Evolutionary conservation across 352 stramenopile genomes (phyloP).

Genomic region (Nothophytophthora sp.): DNA sequence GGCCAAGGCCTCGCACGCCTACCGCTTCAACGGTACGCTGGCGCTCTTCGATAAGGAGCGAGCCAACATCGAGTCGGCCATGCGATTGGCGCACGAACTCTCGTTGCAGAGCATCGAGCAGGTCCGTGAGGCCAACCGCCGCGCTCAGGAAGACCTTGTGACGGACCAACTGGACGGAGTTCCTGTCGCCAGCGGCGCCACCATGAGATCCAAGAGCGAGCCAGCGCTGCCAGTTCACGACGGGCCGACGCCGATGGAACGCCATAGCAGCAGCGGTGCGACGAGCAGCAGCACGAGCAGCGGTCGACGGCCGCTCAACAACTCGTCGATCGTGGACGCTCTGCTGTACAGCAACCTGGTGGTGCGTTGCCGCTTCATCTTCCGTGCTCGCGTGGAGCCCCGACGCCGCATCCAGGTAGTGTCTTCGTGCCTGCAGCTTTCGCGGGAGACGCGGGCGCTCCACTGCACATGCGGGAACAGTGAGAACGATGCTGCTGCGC

Average conservation of each 20-base stretch:
- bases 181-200: conserved; percentile 2
- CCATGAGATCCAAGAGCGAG: conserved; percentile 28
- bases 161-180: conserved; percentile 21
- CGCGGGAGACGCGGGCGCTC: conserved; percentile 61
- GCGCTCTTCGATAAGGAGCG: conserved; percentile 79
- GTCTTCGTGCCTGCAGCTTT: conserved; percentile 73
- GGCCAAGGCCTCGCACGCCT: conserved; percentile 71
- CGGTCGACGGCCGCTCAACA: too few species aligned
- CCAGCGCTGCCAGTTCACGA: conserved; percentile 15
- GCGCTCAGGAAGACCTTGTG: conserved; percentile 38
- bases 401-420: conserved; percentile 68
- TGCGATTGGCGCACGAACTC: conserved; percentile 72
- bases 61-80: conserved; percentile 82
- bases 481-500: conserved; percentile 66
- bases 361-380: conserved; percentile 79
- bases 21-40: conserved; percentile 72
- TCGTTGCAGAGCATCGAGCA: conserved; percentile 74
- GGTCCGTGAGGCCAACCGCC: conserved; percentile 53
- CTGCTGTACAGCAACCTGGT: conserved; percentile 83
- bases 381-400: conserved; percentile 73
- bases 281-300: conserved; percentile 11
- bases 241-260: conserved; percentile 14
- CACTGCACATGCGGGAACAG: conserved; percentile 69
- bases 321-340: conserved; percentile 76
- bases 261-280: conserved; percentile 22